These are phyloP conservation scores for Entonaema liquescens DNA, from an alignment of 495 filamentous ascomycete species.

Conservation along the genomic window DNA sequence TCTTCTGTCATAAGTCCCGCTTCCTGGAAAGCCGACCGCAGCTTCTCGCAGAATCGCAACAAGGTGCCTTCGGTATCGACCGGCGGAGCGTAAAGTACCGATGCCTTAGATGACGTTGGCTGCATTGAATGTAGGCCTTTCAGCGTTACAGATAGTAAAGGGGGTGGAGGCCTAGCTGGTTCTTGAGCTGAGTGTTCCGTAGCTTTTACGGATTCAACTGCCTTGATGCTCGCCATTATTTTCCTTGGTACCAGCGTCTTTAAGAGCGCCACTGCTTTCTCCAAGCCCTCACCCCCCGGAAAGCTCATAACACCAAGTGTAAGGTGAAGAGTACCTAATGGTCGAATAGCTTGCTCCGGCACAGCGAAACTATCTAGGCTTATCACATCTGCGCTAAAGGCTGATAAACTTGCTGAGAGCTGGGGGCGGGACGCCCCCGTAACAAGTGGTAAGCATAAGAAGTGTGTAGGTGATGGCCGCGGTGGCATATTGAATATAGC, in stretches of 20 bases:
- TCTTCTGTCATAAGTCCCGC: conserved; percentile 70
- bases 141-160: conserved; percentile 53
- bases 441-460: conserved; percentile 84
- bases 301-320: conserved; percentile 91
- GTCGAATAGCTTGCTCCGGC: conserved; percentile 72
- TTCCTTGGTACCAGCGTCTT: conserved; percentile 59
- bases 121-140: conserved; percentile 61
- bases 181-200: conserved; percentile 16
- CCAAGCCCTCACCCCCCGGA: conserved; percentile 60
- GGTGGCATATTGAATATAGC: conserved; percentile 42
- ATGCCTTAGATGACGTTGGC: conserved; percentile 37
- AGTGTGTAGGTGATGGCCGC: conserved; percentile 73
- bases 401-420: conserved; percentile 65
- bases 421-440: conserved; percentile 68
- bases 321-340: conserved; percentile 82
- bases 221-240: conserved; percentile 53
- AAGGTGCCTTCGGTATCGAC: conserved; percentile 65
- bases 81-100: conserved; percentile 60
- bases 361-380: conserved; percentile 47
- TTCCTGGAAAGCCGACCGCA: conserved; percentile 68
- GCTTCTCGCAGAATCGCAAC: conserved; percentile 66
- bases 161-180: conserved; percentile 9
- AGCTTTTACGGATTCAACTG: conserved; percentile 13
- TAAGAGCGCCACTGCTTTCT: conserved; percentile 66
- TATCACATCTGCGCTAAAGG: conserved; percentile 67